Conservation (phyloP, 2,329 filamentous ascomycete species). For the Microsporum audouinii region DNA sequence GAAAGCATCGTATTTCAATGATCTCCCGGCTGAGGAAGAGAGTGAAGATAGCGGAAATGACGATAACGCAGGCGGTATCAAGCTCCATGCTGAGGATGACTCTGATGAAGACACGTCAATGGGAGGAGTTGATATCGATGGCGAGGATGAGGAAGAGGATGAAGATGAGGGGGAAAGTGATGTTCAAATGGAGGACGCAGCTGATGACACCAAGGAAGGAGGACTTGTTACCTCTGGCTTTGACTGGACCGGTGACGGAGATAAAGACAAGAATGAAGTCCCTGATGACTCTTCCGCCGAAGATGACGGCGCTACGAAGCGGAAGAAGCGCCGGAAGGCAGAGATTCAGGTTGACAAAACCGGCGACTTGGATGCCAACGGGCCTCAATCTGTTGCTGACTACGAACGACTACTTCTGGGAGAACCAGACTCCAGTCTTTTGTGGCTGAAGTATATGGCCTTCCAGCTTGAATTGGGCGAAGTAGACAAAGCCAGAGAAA, state of each 20-base stretch:
- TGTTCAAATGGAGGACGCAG: conserved; percentile 30
- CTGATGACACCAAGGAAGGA: conserved; percentile 28
- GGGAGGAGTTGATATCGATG: conserved; percentile 37
- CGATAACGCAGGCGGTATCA: conserved; percentile 27
- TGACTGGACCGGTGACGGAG: conserved; percentile 67
- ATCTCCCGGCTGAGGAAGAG: conserved; percentile 42
- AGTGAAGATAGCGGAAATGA: conserved; percentile 36
- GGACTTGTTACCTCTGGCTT: conserved; percentile 67
- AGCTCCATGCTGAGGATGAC: conserved; percentile 24
- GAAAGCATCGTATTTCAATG: conserved; percentile 81
- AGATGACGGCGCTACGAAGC: conserved; percentile 36
- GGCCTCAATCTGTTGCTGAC: conserved; percentile 80
- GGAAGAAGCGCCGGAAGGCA: conserved; percentile 63
- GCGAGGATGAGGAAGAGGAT: conserved; percentile 28
- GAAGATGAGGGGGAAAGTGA: conserved; percentile 40
- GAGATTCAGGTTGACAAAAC: conserved; percentile 79
- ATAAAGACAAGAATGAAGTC: conserved; percentile 27
- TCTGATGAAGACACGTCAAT: conserved; percentile 29
- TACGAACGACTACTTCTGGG: conserved; percentile 88
- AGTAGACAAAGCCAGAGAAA: conserved; percentile 72
- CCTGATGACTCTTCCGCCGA: conserved; percentile 25
- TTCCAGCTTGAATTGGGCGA: conserved; percentile 91
- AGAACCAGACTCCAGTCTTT: conserved; percentile 79
- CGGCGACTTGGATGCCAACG: conserved; percentile 77
- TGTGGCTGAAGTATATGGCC: conserved; percentile 99